These are phyloP conservation scores for Metschnikowia continentalis DNA, from an alignment of 805 yeast genomes.

Conservation along the genomic window DNA sequence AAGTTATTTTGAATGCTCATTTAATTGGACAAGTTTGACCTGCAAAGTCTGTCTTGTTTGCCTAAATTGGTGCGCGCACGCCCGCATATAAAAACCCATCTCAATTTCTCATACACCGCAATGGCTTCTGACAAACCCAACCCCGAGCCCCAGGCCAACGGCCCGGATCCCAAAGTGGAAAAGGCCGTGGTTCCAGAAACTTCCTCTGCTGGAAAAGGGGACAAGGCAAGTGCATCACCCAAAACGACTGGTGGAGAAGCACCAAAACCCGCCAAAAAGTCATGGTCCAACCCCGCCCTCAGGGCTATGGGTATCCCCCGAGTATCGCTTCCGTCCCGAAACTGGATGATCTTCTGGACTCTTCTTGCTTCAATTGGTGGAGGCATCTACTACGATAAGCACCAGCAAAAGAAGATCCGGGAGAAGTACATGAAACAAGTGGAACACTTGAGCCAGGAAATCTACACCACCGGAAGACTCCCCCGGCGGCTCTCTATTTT, in stretches of 20 bases:
- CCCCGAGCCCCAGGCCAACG: neutral
- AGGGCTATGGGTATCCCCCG: constrained; percentile 80
- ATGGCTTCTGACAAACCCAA: constrained; percentile 2
- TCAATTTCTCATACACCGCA: neutral
- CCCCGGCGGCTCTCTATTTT: constrained; percentile 80
- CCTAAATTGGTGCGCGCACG: constrained; percentile 1
- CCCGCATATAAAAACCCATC: neutral
- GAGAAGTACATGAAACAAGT: constrained; percentile 62
- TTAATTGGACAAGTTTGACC: neutral
- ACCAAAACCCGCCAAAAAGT: constrained; percentile 27
- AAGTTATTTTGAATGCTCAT: too few relatives aligned
- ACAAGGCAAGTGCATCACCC: too few relatives aligned
- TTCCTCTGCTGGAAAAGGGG: too few relatives aligned
- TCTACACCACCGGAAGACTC: constrained; percentile 42
- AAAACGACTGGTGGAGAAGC: too few relatives aligned
- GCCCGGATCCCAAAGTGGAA: neutral
- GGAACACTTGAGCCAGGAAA: constrained; percentile 44
- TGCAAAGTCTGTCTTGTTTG: neutral
- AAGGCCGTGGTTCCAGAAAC: too few relatives aligned
- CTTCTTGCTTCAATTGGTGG: constrained; percentile 63
- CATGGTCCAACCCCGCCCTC: constrained; percentile 73
- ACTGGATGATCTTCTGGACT: constrained; percentile 89
- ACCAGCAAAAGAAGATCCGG: constrained; percentile 64
- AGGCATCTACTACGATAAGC: constrained; percentile 75
- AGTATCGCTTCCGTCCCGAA: constrained; percentile 77